phyloP scores from a whole-genome alignment of 805 yeast species.

The Priceomyces castillae region DNA sequence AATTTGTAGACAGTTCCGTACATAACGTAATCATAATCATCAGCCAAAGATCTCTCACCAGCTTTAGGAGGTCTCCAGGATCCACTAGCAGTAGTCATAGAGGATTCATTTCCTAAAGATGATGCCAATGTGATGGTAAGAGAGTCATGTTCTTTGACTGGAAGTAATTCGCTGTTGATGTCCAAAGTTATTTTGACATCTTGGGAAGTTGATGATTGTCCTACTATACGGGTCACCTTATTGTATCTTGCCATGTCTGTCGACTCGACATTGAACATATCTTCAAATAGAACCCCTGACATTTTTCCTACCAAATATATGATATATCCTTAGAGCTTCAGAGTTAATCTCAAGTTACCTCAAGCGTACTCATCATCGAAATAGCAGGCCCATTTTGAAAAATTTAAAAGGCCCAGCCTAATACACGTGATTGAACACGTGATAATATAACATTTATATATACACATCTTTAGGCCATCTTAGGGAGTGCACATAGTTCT shows the following conservation, averaged over 20 bases:
- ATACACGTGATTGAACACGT: neutral
- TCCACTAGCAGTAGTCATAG: slow-evolving; percentile 49
- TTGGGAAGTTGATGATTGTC: slow-evolving; percentile 75
- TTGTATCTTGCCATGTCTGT: slow-evolving; percentile 89
- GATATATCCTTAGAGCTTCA: neutral
- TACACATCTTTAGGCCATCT: too few species aligned
- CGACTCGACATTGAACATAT: slow-evolving; percentile 80
- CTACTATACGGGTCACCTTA: slow-evolving; percentile 86
- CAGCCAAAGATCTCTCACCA: slow-evolving; percentile 84
- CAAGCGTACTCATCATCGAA: too few species aligned
- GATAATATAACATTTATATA: too few species aligned
- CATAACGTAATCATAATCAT: slow-evolving; percentile 98
- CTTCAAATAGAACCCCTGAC: slow-evolving; percentile 81
- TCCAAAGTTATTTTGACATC: slow-evolving; percentile 85
- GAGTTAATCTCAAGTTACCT: neutral
- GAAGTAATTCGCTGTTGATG: slow-evolving; percentile 88
- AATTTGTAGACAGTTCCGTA: slow-evolving; percentile 96
- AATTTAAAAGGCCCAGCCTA: neutral
- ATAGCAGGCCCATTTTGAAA: neutral
- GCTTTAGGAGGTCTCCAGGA: slow-evolving; percentile 84
- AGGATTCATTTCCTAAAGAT: slow-evolving; percentile 52
- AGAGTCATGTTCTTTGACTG: slow-evolving; percentile 71
- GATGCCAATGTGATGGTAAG: slow-evolving; percentile 86
- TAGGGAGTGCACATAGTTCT: neutral
- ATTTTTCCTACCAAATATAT: slow-evolving; percentile 13